Percentiles rank a stretch among this genome's conserved stretches.
Conservation (phyloP, 805 yeast species). For the Wickerhamiella allomyrinae region DNA sequence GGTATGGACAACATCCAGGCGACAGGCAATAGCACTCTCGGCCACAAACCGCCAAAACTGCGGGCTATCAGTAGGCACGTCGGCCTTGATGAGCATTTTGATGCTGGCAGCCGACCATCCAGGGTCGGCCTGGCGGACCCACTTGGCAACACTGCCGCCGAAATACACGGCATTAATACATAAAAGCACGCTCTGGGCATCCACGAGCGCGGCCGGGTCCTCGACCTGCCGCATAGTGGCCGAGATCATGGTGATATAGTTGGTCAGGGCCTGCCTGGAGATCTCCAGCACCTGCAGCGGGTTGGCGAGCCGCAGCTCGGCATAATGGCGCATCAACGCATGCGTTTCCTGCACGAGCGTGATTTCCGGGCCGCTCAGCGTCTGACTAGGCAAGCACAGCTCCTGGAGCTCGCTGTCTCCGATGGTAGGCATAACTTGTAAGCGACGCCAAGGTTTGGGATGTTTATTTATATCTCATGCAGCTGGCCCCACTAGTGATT, state of each 20-base stretch:
- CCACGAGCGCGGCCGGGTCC: neutral
- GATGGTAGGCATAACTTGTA: neutral
- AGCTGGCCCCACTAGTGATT: neutral
- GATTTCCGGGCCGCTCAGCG: neutral
- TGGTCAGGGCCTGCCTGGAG: neutral
- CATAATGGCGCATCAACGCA: neutral
- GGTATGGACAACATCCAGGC: neutral
- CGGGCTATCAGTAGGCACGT: neutral
- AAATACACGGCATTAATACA: neutral
- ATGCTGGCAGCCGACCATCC: neutral
- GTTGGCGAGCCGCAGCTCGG: neutral
- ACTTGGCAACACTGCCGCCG: neutral
- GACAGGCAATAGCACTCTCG: neutral
- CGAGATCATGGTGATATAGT: neutral
- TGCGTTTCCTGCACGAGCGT: neutral
- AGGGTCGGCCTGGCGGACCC: conserved; percentile 1
- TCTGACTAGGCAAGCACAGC: neutral
- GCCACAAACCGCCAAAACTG: neutral
- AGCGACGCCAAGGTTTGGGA: neutral
- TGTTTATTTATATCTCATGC: neutral
- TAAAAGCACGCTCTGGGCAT: neutral
- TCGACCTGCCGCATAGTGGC: neutral
- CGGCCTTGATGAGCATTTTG: neutral
- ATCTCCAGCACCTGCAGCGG: neutral
- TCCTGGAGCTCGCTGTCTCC: too few relatives aligned